Percentiles rank a stretch among this genome's conserved stretches.
These are phyloP conservation scores for Xylaria sp. DNA, from an alignment of 2,329 filamentous ascomycete species.

Conservation along the genomic window DNA sequence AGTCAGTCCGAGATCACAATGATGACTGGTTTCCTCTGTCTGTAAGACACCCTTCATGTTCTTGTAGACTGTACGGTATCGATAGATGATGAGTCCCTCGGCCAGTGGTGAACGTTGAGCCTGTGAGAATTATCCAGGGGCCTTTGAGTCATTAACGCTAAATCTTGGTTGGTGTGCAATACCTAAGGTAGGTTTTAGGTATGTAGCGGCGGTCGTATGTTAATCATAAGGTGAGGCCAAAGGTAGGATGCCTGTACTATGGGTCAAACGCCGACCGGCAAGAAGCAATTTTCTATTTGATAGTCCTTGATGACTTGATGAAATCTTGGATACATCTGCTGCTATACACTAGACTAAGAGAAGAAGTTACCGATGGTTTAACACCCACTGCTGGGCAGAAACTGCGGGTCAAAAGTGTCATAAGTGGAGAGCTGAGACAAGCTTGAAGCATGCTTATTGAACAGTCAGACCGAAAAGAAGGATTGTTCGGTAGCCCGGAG, in stretches of 20 bases:
- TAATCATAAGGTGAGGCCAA: constrained; percentile 9
- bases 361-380: not conserved
- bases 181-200: not conserved
- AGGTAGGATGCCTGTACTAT: not conserved
- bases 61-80: not conserved
- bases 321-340: too few species aligned
- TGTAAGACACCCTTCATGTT: not conserved
- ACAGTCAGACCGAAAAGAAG: constrained; percentile 23
- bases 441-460: not conserved
- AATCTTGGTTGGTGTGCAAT: not conserved
- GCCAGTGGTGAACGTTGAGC: not conserved
- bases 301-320: too few species aligned
- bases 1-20: constrained; percentile 1
- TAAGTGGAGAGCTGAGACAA: constrained; percentile 22
- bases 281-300: too few species aligned
- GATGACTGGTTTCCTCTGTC: not conserved
- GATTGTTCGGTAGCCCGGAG: constrained; percentile 2
- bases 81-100: not conserved
- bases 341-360: not conserved
- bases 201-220: constrained; percentile 4
- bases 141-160: not conserved
- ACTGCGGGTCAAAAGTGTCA: not conserved
- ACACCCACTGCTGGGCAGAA: not conserved
- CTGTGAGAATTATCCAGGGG: not conserved
- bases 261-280: too few species aligned